phyloP scores from a whole-genome alignment of 257 asterid species.

The Misopates orontium region DNA sequence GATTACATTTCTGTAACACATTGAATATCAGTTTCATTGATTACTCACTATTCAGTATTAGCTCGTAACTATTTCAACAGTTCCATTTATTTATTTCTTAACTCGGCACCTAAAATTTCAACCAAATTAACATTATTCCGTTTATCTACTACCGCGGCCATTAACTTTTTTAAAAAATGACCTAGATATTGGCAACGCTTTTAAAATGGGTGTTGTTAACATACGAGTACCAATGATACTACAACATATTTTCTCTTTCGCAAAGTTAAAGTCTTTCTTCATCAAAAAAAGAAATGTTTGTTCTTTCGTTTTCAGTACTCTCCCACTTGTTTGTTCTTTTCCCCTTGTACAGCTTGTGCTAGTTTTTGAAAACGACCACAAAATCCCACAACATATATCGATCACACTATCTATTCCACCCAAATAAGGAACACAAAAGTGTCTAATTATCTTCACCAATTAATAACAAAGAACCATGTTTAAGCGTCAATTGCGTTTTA shows the following conservation, averaged over 20 bases:
- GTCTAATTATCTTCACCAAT: constrained; percentile 1
- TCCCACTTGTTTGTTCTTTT: constrained; percentile 6
- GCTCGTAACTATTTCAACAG: neutral
- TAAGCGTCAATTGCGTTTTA: neutral
- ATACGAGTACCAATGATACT: no score
- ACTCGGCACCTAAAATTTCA: neutral
- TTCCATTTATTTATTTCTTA: neutral
- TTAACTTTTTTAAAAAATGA: neutral
- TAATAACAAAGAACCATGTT: constrained; percentile 6
- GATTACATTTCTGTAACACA: no score
- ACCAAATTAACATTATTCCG: neutral
- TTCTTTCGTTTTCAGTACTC: constrained; percentile 18
- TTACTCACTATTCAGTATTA: neutral
- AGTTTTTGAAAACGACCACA: constrained; percentile 5
- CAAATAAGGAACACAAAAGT: neutral
- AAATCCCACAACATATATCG: neutral
- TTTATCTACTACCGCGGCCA: neutral
- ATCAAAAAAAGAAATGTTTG: constrained; percentile 29
- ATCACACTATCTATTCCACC: neutral
- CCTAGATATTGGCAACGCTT: neutral
- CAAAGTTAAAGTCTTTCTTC: constrained; percentile 28
- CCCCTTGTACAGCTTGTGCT: neutral
- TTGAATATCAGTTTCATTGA: neutral
- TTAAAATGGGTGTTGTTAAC: no score
- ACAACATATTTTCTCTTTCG: constrained; percentile 31